Evolutionary conservation across 768 basidiomycete genomes (phyloP).

Genomic region (Termitomyces bulborhizus): DNA sequence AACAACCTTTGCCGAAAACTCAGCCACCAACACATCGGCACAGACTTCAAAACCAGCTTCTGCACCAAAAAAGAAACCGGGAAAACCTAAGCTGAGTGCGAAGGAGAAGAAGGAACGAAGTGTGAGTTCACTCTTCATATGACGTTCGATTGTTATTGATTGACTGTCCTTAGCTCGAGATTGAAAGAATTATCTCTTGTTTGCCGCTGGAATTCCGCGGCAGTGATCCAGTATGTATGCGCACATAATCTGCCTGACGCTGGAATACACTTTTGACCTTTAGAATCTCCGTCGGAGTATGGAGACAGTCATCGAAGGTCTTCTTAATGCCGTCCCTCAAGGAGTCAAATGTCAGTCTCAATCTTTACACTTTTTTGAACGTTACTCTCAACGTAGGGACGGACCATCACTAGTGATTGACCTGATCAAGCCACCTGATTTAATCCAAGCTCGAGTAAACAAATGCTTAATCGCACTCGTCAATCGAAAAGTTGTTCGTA

Average conservation of each 20-base stretch:
- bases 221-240: constrained; percentile 65
- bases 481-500: constrained; percentile 76
- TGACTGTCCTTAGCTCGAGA: constrained; percentile 36
- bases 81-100: constrained; percentile 61
- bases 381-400: background rate
- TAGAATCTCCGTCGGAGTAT: constrained; percentile 72
- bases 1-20: constrained; percentile 33
- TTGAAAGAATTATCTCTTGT: constrained; percentile 67
- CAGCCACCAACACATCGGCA: constrained; percentile 29
- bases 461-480: constrained; percentile 91
- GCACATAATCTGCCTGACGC: background rate
- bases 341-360: constrained; percentile 55
- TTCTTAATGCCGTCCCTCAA: constrained; percentile 57
- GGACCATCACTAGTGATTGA: constrained; percentile 63
- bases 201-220: constrained; percentile 90
- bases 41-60: constrained; percentile 29
- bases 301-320: constrained; percentile 71
- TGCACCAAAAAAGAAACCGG: constrained; percentile 46
- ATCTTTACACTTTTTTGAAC: background rate
- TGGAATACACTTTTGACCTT: background rate
- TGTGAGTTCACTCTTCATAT: constrained; percentile 31
- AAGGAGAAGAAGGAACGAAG: constrained; percentile 83
- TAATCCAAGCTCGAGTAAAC: constrained; percentile 88
- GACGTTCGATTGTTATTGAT: background rate
- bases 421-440: constrained; percentile 70